These are phyloP conservation scores for Thelonectria olida DNA, from an alignment of 2,329 filamentous ascomycete genomes.

Conservation along the genomic window DNA sequence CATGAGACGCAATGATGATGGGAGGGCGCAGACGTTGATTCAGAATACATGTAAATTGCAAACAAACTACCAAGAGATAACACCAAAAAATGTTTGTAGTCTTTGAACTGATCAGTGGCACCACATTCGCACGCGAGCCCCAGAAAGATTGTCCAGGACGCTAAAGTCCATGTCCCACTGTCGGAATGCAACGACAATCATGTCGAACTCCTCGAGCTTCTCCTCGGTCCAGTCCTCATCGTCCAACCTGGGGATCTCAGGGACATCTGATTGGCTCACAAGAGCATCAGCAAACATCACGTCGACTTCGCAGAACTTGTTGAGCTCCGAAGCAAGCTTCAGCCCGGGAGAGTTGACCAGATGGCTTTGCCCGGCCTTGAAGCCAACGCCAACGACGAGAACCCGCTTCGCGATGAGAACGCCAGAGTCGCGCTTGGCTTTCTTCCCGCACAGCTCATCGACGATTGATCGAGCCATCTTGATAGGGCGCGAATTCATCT, in stretches of 20 bases:
- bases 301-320: conserved; percentile 22
- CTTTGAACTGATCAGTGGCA: conserved; percentile 33
- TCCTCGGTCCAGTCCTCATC: conserved; percentile 29
- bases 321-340: conserved; percentile 21
- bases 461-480: conserved; percentile 23
- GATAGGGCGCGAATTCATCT: conserved; percentile 3
- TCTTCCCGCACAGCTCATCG: not conserved
- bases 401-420: conserved; percentile 20
- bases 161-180: conserved; percentile 32
- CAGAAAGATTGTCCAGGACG: conserved; percentile 46
- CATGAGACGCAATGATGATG: too few relatives aligned
- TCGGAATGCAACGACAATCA: conserved; percentile 28
- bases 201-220: conserved; percentile 28
- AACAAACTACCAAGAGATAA: not conserved
- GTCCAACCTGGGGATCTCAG: conserved; percentile 21
- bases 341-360: conserved; percentile 34
- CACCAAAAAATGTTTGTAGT: too few relatives aligned
- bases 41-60: not conserved
- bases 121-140: conserved; percentile 50
- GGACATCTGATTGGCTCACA: conserved; percentile 27
- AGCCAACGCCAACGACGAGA: conserved; percentile 31
- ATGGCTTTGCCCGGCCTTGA: conserved; percentile 36
- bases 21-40: not conserved
- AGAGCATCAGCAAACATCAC: conserved; percentile 32
- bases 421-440: conserved; percentile 20